Conservation (phyloP, 106 monocot genomes). For the Dendrobium nobile region DNA sequence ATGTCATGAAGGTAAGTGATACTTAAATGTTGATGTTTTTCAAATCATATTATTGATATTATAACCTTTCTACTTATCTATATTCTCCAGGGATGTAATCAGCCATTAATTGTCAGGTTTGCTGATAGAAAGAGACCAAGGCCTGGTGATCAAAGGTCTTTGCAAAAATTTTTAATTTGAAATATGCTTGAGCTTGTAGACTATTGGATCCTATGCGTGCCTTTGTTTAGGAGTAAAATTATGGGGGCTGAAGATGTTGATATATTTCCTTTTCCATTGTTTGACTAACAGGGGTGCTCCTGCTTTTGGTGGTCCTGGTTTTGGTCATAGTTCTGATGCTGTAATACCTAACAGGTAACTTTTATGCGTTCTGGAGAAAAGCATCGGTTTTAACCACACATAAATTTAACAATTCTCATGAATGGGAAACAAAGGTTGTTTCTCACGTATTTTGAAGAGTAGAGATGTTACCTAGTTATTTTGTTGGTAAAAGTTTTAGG, state of each 20-base stretch:
- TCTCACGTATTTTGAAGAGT: background rate
- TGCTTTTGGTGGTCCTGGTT: conserved; percentile 96
- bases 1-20: conserved; percentile 66
- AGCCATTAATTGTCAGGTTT: conserved; percentile 91
- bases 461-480: background rate
- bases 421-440: background rate
- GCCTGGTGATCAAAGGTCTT: conserved; percentile 74
- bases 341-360: conserved; percentile 49
- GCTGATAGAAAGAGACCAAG: conserved; percentile 95
- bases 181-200: background rate
- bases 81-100: conserved; percentile 73
- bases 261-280: background rate
- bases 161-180: background rate
- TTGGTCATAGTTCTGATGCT: conserved; percentile 73
- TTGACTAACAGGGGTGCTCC: conserved; percentile 63
- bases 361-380: background rate
- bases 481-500: background rate
- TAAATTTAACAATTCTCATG: background rate
- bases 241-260: background rate
- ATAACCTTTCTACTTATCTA: background rate
- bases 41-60: background rate
- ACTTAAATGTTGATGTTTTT: background rate
- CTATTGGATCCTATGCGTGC: no score
- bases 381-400: no score
- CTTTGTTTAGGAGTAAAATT: background rate